Conservation (phyloP, 345 rosid species). For the Cardamine chenopodiifolia region DNA sequence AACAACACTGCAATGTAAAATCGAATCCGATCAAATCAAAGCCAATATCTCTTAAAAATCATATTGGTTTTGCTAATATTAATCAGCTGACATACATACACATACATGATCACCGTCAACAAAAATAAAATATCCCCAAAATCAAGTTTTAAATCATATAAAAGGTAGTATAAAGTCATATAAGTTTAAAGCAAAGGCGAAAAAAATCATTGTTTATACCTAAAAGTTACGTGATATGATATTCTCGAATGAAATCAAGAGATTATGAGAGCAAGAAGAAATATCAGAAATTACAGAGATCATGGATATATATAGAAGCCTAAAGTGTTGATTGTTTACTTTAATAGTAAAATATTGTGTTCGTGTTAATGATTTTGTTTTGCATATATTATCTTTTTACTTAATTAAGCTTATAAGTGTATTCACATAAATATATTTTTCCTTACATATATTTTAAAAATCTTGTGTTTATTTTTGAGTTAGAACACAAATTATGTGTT, state of each 20-base stretch:
- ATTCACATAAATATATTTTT: background rate
- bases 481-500: background rate
- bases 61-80: background rate
- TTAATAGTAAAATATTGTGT: background rate
- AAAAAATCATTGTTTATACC: no score
- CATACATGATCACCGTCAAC: background rate
- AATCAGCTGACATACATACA: background rate
- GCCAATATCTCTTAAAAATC: background rate
- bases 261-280: background rate
- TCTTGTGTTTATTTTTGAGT: background rate
- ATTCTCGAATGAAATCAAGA: background rate
- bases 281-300: background rate
- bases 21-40: background rate
- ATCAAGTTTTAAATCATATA: no score
- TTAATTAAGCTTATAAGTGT: background rate
- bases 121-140: no score
- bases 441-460: background rate
- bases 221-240: background rate
- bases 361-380: background rate
- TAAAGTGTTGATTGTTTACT: background rate
- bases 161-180: no score
- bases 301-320: background rate
- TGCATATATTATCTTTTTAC: background rate
- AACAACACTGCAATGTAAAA: conserved; percentile 16
- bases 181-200: no score